Evolutionary conservation across 2,329 filamentous ascomycete species (phyloP).

Genomic region (Xylariaceae sp.): DNA sequence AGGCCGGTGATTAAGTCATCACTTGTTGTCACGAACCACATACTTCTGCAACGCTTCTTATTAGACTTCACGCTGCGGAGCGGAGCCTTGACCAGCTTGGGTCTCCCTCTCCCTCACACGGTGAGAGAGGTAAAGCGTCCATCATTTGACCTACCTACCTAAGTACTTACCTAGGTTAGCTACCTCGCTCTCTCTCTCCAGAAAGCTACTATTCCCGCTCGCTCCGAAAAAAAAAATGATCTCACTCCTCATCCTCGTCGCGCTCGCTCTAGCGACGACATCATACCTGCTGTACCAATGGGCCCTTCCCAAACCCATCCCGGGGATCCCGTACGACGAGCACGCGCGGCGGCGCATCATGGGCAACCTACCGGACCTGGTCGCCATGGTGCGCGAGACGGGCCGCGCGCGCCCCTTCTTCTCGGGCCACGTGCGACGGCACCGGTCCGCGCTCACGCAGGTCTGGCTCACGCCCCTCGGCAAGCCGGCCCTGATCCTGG

Average conservation of each 20-base stretch:
- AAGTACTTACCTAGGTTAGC: too few species aligned
- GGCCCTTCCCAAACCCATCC: constrained; percentile 26
- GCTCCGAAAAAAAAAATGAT: not conserved
- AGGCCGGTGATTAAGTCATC: too few species aligned
- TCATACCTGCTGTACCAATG: constrained; percentile 16
- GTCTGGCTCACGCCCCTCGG: constrained; percentile 31
- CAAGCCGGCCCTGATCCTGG: constrained; percentile 29
- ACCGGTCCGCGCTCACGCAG: constrained; percentile 29
- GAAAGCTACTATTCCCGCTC: too few species aligned
- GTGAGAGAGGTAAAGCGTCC: too few species aligned
- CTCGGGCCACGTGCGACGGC: constrained; percentile 8
- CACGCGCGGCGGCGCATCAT: constrained; percentile 16
- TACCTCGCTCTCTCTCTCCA: too few species aligned
- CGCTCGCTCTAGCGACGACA: constrained; percentile 1
- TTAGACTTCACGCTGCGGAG: too few species aligned
- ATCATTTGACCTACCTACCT: too few species aligned
- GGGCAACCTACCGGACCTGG: constrained; percentile 22
- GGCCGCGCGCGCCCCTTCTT: constrained; percentile 16
- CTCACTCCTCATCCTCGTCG: constrained; percentile 1
- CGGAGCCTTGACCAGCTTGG: too few species aligned
- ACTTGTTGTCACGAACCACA: too few species aligned
- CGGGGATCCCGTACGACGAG: constrained; percentile 28
- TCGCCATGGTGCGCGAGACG: constrained; percentile 9
- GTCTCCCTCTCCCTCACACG: too few species aligned
- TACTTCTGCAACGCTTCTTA: too few species aligned